phyloP scores from a whole-genome alignment of 805 yeast genomes.

The Spathaspora sp. region DNA sequence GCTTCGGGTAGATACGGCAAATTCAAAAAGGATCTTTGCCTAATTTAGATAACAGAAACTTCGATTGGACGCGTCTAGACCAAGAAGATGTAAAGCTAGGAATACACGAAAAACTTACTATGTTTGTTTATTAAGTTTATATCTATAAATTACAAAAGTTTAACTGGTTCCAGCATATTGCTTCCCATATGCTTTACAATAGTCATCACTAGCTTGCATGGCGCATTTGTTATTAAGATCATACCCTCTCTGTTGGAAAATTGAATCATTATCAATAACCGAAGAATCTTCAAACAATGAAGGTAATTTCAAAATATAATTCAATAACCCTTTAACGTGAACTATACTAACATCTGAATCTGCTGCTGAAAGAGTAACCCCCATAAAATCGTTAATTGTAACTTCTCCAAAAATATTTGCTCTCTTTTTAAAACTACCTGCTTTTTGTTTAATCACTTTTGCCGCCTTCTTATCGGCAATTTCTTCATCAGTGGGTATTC shows the following conservation, averaged over 20 bases:
- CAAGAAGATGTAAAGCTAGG: too few species aligned
- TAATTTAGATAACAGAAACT: too few species aligned
- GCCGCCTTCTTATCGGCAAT: conserved; percentile 3
- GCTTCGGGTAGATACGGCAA: not conserved
- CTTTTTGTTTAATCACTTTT: conserved; percentile 5
- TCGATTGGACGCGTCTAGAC: too few species aligned
- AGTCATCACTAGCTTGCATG: conserved; percentile 19
- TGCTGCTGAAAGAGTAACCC: conserved; percentile 33
- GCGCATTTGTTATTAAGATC: conserved; percentile 30
- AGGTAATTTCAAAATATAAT: conserved; percentile 8
- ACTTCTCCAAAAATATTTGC: conserved; percentile 1
- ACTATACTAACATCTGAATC: conserved; percentile 34
- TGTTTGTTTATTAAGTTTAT: not conserved
- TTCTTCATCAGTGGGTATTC: conserved; percentile 10
- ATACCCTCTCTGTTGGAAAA: conserved; percentile 6
- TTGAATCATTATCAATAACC: not conserved
- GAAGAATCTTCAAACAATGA: conserved; percentile 4
- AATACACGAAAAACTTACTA: too few species aligned
- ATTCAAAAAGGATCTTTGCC: not conserved
- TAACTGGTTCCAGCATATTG: not conserved
- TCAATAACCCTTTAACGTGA: conserved; percentile 30
- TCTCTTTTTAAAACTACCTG: conserved; percentile 1
- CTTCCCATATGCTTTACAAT: conserved; percentile 28
- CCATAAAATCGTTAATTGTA: conserved; percentile 21
- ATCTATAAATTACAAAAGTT: not conserved